A percentile compares a stretch with the other conserved stretches of the same genome.
Evolutionary conservation across 78 protist genomes (phyloP).

Genomic region (Paratrimastix pyriformis): DNA sequence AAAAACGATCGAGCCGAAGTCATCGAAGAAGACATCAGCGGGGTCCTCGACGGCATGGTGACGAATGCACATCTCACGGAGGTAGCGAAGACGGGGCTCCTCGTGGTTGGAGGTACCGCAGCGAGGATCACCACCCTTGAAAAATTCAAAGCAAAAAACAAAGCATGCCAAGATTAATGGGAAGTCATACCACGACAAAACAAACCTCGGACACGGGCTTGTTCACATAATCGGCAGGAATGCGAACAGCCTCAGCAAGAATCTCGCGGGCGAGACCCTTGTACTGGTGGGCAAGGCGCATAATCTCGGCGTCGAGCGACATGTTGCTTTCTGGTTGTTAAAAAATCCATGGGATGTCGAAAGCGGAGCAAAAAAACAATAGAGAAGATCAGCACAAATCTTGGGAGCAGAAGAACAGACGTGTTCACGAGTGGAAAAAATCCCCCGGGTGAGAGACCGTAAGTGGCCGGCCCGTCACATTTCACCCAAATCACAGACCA

Average conservation of each 20-base stretch:
- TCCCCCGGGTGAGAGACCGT: too few relatives aligned
- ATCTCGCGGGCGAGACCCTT: constrained; percentile 18
- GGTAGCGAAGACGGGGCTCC: constrained; percentile 36
- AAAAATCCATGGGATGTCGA: too few relatives aligned
- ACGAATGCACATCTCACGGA: constrained; percentile 15
- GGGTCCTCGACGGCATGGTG: constrained; percentile 21
- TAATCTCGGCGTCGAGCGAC: constrained; percentile 13
- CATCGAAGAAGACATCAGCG: constrained; percentile 41
- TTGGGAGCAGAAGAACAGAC: too few relatives aligned
- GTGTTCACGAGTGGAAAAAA: too few relatives aligned
- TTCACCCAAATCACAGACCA: too few relatives aligned
- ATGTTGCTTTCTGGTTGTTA: too few relatives aligned
- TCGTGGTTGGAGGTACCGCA: constrained; percentile 44
- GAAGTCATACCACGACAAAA: not conserved
- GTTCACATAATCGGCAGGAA: constrained; percentile 37
- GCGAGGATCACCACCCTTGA: constrained; percentile 20
- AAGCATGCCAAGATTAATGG: not conserved
- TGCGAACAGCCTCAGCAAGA: constrained; percentile 33
- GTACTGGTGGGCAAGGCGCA: constrained; percentile 4
- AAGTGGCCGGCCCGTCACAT: too few relatives aligned
- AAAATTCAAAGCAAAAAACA: not conserved
- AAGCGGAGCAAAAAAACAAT: too few relatives aligned
- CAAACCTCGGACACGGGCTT: not conserved
- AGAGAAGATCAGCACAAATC: too few relatives aligned
- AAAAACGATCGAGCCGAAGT: too few relatives aligned